Percentiles rank a stretch among this genome's conserved stretches.
Evolutionary conservation across 768 basidiomycete species (phyloP).

Genomic region (Phallus indusiatus): DNA sequence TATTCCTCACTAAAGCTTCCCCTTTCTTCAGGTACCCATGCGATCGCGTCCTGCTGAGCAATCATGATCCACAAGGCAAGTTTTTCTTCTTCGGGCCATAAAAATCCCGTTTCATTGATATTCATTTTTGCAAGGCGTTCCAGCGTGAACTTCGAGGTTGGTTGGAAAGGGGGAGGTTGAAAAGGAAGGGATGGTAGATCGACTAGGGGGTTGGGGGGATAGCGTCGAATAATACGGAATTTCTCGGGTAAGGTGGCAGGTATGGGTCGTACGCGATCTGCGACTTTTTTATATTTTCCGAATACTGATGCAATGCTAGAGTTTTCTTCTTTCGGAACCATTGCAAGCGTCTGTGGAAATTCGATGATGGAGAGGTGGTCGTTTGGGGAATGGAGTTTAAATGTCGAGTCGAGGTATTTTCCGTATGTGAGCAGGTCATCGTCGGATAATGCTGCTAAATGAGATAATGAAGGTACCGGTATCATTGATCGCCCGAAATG

Average conservation of each 20-base stretch:
- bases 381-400: no score
- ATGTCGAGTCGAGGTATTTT: no score
- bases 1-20: slow-evolving; percentile 17
- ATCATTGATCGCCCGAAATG: no score
- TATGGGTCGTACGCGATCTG: slow-evolving; percentile 13
- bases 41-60: slow-evolving; percentile 11
- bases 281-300: slow-evolving; percentile 17
- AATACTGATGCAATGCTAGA: background rate
- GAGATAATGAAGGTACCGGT: no score
- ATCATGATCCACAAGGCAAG: slow-evolving; percentile 11
- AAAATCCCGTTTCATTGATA: slow-evolving; percentile 2
- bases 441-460: no score
- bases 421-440: no score
- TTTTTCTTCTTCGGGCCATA: slow-evolving; percentile 13
- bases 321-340: no score
- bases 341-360: no score
- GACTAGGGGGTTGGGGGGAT: slow-evolving; percentile 12
- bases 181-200: slow-evolving; percentile 8
- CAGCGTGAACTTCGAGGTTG: slow-evolving; percentile 8
- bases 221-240: slow-evolving; percentile 12
- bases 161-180: slow-evolving; percentile 1
- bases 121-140: background rate
- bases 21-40: slow-evolving; percentile 15
- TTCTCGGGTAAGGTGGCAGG: slow-evolving; percentile 14
- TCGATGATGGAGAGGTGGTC: no score